These are phyloP conservation scores for Irpex sp. DNA, from an alignment of 1,284 basidiomycete genomes.

Conservation along the genomic window DNA sequence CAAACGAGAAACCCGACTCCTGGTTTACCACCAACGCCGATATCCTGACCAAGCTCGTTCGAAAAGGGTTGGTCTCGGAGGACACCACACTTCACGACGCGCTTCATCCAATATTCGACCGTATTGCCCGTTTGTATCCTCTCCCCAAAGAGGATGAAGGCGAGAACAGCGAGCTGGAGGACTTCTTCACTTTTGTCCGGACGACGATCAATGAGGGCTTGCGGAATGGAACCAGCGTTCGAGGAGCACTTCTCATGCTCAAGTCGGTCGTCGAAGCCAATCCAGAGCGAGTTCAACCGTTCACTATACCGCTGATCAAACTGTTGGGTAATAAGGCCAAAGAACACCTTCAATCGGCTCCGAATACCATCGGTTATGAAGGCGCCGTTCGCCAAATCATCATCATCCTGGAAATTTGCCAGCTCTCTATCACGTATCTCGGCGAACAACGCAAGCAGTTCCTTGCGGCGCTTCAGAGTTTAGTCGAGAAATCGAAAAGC, in stretches of 20 bases:
- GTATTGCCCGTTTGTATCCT: conserved; percentile 82
- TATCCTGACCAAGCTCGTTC: conserved; percentile 86
- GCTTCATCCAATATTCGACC: conserved; percentile 83
- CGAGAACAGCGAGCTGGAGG: conserved; percentile 58
- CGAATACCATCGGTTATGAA: conserved; percentile 47
- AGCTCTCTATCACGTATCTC: conserved; percentile 58
- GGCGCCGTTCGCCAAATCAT: conserved; percentile 59
- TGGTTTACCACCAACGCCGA: conserved; percentile 82
- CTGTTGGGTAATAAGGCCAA: conserved; percentile 85
- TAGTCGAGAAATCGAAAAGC: conserved; percentile 94
- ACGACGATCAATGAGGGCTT: conserved; percentile 80
- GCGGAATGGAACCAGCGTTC: conserved; percentile 66
- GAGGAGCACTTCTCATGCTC: conserved; percentile 84
- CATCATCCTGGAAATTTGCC: conserved; percentile 70
- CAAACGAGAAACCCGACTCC: conserved; percentile 77
- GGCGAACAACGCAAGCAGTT: conserved; percentile 75
- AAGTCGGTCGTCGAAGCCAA: conserved; percentile 84
- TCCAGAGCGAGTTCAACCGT: conserved; percentile 84
- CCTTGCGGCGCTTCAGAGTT: conserved; percentile 69
- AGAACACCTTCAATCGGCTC: conserved; percentile 72
- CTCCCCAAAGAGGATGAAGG: conserved; percentile 80
- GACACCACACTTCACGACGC: conserved; percentile 76
- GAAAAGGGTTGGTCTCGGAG: conserved; percentile 82
- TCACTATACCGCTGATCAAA: conserved; percentile 77
- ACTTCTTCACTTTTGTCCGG: conserved; percentile 80